Base-by-base conservation (phyloP, 768 basidiomycete genomes). In the Coprinopsis marcescibilis region DNA sequence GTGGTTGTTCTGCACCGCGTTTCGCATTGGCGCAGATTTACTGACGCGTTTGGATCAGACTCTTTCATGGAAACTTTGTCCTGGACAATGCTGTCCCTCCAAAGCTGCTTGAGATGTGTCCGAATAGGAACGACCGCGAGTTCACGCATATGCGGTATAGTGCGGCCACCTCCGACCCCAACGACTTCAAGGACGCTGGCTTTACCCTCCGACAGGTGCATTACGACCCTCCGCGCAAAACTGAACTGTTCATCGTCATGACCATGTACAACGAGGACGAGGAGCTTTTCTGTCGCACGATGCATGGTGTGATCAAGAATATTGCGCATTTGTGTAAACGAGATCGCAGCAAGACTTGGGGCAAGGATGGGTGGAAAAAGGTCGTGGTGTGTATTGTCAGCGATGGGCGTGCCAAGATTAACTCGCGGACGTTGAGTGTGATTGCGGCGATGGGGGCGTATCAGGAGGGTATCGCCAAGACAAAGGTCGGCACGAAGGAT, bases 191-290 rank as follows among this genome's bases (percentile, higher is more conserved):
- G 57, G 70, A 81, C 21, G 65, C 77, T 10, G 81, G 86, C 1
- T 98, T 95, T 66, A 89, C 90, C 0, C 73, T 97, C 5, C 80
- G 95, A 2, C 94, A 95, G 62, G 75, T 80, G n/a, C 80, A 89
- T 56, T 94, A 95, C 63, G 89, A 94, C 56, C 92, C 92, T 0
- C 86, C 89, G 0, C 73, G 94, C 15, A 75, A 86, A 26, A 96
- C 94, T 26, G 95, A 98, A 64, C 70, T 97, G 13, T 95, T 96
- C 67, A 94, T 97, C 55, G 94, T 96, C 34, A 86, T 97, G 80
- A 97, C 94, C 12, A 96, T 97, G 93, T 96, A 95, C 63, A 95
- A 96, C 58, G 92, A 92, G 57, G 81, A 89, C 56, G 92, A 95
- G 61, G 79, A 84, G 57, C 72, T 98, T 4, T 97, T 97, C 66